Conservation (phyloP, 202 grass and related monocot genomes). For the Carex arenaria region DNA sequence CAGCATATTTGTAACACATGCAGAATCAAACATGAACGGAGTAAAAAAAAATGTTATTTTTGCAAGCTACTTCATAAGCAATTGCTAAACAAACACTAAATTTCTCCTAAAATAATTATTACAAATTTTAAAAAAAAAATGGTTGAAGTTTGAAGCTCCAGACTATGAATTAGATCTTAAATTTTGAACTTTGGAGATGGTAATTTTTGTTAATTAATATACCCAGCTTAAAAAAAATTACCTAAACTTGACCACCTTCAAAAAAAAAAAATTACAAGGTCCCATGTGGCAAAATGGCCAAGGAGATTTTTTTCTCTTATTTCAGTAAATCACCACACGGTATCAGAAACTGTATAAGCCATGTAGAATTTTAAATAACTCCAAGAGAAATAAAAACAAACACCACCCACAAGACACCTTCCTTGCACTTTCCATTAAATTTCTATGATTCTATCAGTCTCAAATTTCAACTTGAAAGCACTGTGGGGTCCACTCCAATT, state of each 20-base stretch:
- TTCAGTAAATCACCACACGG: background rate
- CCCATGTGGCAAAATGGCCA: no score
- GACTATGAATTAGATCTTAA: background rate
- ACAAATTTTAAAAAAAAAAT: no score
- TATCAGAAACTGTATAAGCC: background rate
- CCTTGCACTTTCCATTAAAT: conserved; percentile 36
- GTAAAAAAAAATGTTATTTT: no score
- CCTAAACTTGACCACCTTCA: no score
- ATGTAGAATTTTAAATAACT: background rate
- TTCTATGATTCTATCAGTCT: conserved; percentile 1
- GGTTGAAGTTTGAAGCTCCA: background rate
- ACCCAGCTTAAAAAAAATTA: no score
- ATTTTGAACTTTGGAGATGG: background rate
- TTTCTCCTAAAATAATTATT: no score
- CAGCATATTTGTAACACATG: no score
- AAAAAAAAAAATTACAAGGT: background rate
- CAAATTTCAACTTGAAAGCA: background rate
- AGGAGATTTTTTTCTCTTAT: background rate
- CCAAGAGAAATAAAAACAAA: no score
- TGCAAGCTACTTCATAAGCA: no score
- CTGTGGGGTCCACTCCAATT: background rate
- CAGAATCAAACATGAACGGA: no score
- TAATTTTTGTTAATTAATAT: background rate
- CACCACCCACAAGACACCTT: conserved; percentile 25
- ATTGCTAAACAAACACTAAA: no score